Evolutionary conservation across 768 basidiomycete genomes (phyloP).

Genomic region (Pleurotus tuoliensis): DNA sequence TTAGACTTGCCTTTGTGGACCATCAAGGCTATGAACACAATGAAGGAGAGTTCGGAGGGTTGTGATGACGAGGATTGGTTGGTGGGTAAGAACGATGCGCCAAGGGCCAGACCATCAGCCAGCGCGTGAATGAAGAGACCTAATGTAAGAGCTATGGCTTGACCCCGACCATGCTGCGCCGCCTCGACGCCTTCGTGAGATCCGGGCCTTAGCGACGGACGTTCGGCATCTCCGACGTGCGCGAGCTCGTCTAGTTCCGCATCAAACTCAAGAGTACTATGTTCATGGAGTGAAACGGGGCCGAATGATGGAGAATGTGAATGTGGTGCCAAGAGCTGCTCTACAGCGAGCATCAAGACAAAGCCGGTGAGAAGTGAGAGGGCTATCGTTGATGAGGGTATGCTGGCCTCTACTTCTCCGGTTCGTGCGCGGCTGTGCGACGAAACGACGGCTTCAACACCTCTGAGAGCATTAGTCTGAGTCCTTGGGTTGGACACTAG

Average conservation of each 20-base stretch:
- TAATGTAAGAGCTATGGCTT: conserved; percentile 70
- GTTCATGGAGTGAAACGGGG: conserved; percentile 21
- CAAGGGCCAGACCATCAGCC: conserved; percentile 90
- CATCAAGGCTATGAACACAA: conserved; percentile 88
- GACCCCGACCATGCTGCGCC: conserved; percentile 13
- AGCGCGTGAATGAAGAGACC: conserved; percentile 86
- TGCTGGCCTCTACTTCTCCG: conserved; percentile 20
- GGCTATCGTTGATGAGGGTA: conserved; percentile 54
- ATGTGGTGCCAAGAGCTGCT: conserved; percentile 56
- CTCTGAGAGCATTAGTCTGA: conserved; percentile 38
- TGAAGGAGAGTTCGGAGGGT: conserved; percentile 56
- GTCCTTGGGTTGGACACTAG: neutral
- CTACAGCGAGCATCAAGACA: conserved; percentile 61
- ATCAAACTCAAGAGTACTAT: conserved; percentile 41
- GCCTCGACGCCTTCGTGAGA: conserved; percentile 12
- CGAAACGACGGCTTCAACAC: conserved; percentile 58
- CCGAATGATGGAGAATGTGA: conserved; percentile 33
- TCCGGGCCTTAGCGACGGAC: conserved; percentile 9
- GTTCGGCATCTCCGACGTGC: conserved; percentile 30
- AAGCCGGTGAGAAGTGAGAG: conserved; percentile 63
- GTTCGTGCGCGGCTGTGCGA: conserved; percentile 15
- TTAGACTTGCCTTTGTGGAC: conserved; percentile 77
- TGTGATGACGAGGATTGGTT: conserved; percentile 14
- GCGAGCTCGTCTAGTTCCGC: conserved; percentile 60
- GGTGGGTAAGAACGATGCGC: conserved; percentile 58